Percentiles rank a stretch among this genome's conserved stretches.
Evolutionary conservation across 1,284 basidiomycete genomes (phyloP).

Genomic region (Tilletia caries): DNA sequence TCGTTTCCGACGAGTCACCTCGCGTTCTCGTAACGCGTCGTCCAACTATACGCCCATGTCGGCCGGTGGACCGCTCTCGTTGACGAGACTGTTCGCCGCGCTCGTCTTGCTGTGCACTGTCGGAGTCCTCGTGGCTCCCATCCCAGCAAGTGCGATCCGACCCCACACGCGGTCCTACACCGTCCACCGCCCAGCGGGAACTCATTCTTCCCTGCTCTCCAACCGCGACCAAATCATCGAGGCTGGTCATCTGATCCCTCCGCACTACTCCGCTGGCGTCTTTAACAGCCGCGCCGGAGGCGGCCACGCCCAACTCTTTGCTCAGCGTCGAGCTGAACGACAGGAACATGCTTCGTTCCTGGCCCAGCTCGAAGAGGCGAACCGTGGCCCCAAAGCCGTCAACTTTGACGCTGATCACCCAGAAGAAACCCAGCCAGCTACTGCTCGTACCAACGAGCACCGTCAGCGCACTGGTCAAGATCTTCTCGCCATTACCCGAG

Average conservation of each 20-base stretch:
- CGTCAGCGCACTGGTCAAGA: neutral
- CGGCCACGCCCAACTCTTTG: neutral
- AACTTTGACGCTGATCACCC: neutral
- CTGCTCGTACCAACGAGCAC: neutral
- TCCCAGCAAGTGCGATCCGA: constrained; percentile 11
- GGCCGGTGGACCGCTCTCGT: constrained; percentile 8
- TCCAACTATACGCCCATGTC: constrained; percentile 5
- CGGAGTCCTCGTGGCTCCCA: constrained; percentile 4
- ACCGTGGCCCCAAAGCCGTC: neutral
- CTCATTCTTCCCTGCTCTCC: neutral
- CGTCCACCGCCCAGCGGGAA: neutral
- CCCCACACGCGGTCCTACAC: constrained; percentile 7
- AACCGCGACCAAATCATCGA: constrained; percentile 10
- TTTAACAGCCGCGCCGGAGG: neutral
- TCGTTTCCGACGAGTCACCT: constrained; percentile 5
- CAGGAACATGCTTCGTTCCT: neutral
- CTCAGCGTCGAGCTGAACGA: constrained; percentile 1
- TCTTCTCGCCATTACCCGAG: constrained; percentile 3
- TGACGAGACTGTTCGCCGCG: constrained; percentile 5
- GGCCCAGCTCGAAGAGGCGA: neutral
- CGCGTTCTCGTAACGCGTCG: neutral
- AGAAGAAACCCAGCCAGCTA: neutral
- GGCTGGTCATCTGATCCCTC: constrained; percentile 5
- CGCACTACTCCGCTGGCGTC: neutral
- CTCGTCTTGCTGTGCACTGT: constrained; percentile 8